Base-by-base conservation (phyloP, 2,329 filamentous ascomycete genomes). In the Fusarium dimerum region DNA sequence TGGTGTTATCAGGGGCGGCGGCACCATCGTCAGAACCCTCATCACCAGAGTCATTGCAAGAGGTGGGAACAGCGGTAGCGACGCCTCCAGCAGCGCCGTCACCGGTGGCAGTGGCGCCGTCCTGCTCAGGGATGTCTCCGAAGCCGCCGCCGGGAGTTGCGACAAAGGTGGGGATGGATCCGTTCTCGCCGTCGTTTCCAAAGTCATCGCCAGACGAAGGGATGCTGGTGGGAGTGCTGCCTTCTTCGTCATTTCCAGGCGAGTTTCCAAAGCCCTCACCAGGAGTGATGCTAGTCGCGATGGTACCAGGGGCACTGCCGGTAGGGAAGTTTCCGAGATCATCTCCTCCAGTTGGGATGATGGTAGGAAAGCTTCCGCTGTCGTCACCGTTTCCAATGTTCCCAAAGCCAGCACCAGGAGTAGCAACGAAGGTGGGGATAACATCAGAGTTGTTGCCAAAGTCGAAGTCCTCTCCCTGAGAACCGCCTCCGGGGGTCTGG, bases 91-190 rank as follows among this genome's bases (percentile, higher is more conserved):
- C 9, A 16, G 9, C 26, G 43, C 6, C 43, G 40, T 32, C 34
- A 8, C 18, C 13, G 42, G 40, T 26, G 29, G 47, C 42, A 26
- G 32, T 36, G 32, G 32, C 32, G 32, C 32, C 32, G 32, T 36
- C 32, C 13, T 36, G 32, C 10, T 38, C 47, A 36, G 51, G 42
- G 50, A 52, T 45, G 34, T 39, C 39, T 18, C 54, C 54, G 17
- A 59, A 48, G 16, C 57, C 56, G 30, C 49, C 48, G 16, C 54
- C 54, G 3, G 56, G 56, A 29, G 51, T 51, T 18, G 57, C 57
- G 17, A 43, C 46, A 38, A 59, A 61, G 18, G 57, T 60, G 13
- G 58, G 55, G 36, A 59, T 47, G 30, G 41, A 20, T 18, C 40
- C 47, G 10, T 36, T 30, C n/a, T 36, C 30, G 34, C 15, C 12